Conservation (phyloP, 768 basidiomycete genomes). For the Melanogaster broomeanus region DNA sequence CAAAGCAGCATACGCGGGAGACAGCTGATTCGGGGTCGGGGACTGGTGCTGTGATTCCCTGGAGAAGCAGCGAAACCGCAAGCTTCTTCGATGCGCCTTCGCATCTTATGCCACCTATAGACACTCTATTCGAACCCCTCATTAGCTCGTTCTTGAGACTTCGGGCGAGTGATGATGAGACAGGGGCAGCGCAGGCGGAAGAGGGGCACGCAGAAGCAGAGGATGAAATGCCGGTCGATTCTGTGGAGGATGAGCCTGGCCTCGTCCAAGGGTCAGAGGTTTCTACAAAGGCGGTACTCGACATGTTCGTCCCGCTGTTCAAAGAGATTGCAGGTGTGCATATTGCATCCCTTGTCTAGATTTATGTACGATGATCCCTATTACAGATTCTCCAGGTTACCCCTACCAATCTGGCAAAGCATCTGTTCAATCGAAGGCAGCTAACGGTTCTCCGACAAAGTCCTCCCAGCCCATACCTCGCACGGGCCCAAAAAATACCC, state of each 20-base stretch:
- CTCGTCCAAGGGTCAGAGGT: slow-evolving; percentile 27
- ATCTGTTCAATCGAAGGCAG: slow-evolving; percentile 6
- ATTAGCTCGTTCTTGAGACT: slow-evolving; percentile 48
- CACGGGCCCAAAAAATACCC: slow-evolving; percentile 19
- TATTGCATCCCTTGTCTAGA: background rate
- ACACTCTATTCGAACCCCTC: slow-evolving; percentile 67
- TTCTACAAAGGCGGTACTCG: slow-evolving; percentile 58
- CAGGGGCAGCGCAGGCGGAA: slow-evolving; percentile 12
- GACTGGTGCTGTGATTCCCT: slow-evolving; percentile 24
- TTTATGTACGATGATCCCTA: slow-evolving; percentile 6
- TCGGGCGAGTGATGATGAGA: slow-evolving; percentile 25
- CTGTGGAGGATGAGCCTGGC: slow-evolving; percentile 20
- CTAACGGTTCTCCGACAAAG: slow-evolving; percentile 15
- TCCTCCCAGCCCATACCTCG: slow-evolving; percentile 12
- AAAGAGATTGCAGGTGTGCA: slow-evolving; percentile 43
- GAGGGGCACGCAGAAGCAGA: slow-evolving; percentile 36
- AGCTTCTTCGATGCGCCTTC: slow-evolving; percentile 67
- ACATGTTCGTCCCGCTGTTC: slow-evolving; percentile 65
- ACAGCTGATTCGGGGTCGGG: slow-evolving; percentile 13
- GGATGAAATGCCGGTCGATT: slow-evolving; percentile 46
- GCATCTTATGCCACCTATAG: slow-evolving; percentile 75
- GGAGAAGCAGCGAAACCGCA: slow-evolving; percentile 44
- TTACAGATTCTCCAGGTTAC: slow-evolving; percentile 25
- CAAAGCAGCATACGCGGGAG: slow-evolving; percentile 19
- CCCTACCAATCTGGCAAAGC: slow-evolving; percentile 15